Evolutionary conservation across 2,329 filamentous ascomycete genomes (phyloP).

Genomic region (Paecilomyces dactylethromorphus): DNA sequence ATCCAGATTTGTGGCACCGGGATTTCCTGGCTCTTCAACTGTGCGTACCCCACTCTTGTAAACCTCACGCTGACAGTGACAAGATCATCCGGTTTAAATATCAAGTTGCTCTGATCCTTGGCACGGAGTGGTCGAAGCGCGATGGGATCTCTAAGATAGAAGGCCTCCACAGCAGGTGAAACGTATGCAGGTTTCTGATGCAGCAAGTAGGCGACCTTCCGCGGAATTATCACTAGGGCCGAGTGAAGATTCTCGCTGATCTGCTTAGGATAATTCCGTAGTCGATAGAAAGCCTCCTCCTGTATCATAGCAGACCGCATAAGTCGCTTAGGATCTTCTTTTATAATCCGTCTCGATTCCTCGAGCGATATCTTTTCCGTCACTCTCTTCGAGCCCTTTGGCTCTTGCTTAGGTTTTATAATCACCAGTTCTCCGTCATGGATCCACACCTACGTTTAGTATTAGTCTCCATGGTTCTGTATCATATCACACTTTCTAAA

Average conservation of each 20-base stretch:
- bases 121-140: slow-evolving; percentile 62
- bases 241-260: slow-evolving; percentile 72
- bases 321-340: slow-evolving; percentile 49
- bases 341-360: slow-evolving; percentile 59
- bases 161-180: slow-evolving; percentile 78
- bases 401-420: slow-evolving; percentile 54
- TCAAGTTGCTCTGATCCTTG: slow-evolving; percentile 46
- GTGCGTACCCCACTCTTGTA: slow-evolving; percentile 83
- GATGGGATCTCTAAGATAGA: slow-evolving; percentile 82
- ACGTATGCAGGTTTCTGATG: slow-evolving; percentile 69
- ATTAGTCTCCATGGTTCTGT: slow-evolving; percentile 4
- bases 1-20: slow-evolving; percentile 54
- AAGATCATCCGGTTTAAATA: slow-evolving; percentile 71
- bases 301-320: slow-evolving; percentile 70
- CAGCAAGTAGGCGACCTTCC: slow-evolving; percentile 73
- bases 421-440: slow-evolving; percentile 68
- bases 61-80: slow-evolving; percentile 75
- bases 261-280: slow-evolving; percentile 74
- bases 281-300: slow-evolving; percentile 81
- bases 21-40: slow-evolving; percentile 82
- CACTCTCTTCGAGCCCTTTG: slow-evolving; percentile 25
- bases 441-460: slow-evolving; percentile 63
- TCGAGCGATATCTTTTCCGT: slow-evolving; percentile 51
- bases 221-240: slow-evolving; percentile 65
- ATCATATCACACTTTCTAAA: neutral